Conservation (phyloP, 2,329 filamentous ascomycete genomes). For the Coniochaeta sp. region DNA sequence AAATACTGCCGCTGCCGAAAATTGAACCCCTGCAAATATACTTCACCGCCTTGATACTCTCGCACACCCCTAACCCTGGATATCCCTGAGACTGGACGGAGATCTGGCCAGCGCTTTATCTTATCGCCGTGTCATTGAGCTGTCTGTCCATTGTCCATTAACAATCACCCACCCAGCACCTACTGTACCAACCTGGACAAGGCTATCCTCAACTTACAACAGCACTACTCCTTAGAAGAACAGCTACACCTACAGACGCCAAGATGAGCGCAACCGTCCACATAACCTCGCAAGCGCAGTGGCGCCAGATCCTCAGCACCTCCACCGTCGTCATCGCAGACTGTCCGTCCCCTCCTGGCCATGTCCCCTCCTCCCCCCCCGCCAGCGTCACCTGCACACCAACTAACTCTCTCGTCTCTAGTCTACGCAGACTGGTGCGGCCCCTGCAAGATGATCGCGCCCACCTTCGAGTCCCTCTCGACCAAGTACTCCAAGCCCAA, state of each 20-base stretch:
- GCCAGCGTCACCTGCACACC: no score
- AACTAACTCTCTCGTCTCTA: conserved; percentile 26
- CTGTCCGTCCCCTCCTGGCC: conserved; percentile 51
- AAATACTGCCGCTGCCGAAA: conserved; percentile 1
- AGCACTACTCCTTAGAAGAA: neutral
- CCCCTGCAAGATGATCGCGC: conserved; percentile 87
- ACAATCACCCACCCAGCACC: neutral
- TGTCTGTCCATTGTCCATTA: no score
- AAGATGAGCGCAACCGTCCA: conserved; percentile 40
- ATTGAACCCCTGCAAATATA: conserved; percentile 4
- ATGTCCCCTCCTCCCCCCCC: conserved; percentile 13
- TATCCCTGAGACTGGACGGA: neutral
- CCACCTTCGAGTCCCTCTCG: conserved; percentile 79
- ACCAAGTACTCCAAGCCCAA: conserved; percentile 72
- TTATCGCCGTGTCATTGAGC: neutral
- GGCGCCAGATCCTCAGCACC: conserved; percentile 62
- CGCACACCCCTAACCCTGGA: neutral
- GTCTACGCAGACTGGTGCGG: conserved; percentile 96
- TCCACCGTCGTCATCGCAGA: conserved; percentile 81
- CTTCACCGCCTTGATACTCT: conserved; percentile 13
- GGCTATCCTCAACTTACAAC: neutral
- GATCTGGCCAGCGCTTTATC: conserved; percentile 3
- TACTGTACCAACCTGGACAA: neutral
- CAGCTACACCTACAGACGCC: neutral
- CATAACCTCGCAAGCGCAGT: conserved; percentile 63